Evolutionary conservation across 306 rosid genomes (phyloP).

Genomic region (Quercus cerris): DNA sequence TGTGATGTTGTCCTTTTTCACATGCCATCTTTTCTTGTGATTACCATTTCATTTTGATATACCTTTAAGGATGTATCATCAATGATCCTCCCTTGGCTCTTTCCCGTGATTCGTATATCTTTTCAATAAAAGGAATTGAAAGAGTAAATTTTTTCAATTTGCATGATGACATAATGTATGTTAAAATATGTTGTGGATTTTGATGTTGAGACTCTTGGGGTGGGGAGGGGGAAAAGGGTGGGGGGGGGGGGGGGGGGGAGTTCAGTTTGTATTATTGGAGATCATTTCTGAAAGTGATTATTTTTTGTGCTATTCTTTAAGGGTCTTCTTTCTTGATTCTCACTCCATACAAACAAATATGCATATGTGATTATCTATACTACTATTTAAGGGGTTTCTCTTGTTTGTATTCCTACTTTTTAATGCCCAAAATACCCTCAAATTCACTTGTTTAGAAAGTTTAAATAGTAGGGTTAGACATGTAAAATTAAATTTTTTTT

Average conservation of each 20-base stretch:
- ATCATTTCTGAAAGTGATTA: neutral
- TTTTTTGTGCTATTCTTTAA: neutral
- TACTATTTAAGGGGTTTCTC: rapidly evolving
- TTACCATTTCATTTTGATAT: neutral
- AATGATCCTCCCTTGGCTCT: no score
- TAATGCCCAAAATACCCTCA: no score
- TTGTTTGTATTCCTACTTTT: no score
- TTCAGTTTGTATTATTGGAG: neutral
- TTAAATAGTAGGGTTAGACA: no score
- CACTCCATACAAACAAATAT: neutral
- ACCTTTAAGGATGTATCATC: neutral
- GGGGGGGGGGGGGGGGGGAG: rapidly evolving
- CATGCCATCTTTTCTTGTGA: neutral
- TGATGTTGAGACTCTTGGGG: neutral
- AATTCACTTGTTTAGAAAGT: no score
- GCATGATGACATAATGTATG: neutral
- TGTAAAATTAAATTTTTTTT: no score
- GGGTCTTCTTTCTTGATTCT: neutral
- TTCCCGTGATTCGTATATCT: no score
- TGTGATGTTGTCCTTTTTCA: neutral
- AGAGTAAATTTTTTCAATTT: neutral
- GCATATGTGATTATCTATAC: no score
- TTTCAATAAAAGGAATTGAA: neutral
- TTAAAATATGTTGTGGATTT: neutral
- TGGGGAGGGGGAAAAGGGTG: no score